phyloP scores from a whole-genome alignment of 331 rosid genomes.

The Malus hybrid region DNA sequence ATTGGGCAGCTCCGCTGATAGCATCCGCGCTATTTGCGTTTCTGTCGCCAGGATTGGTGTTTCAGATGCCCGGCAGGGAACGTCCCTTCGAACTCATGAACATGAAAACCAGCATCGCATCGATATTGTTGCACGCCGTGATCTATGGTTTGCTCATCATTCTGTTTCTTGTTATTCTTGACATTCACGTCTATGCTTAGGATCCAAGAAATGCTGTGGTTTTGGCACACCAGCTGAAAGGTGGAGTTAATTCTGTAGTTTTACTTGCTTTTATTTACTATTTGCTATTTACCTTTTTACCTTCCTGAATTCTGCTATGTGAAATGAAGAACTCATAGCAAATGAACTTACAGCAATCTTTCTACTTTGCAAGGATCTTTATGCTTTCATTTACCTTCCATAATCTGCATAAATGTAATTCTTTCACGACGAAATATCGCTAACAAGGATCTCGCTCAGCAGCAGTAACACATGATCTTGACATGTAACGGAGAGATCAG shows the following conservation, averaged over 20 bases:
- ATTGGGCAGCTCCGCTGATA: constrained; percentile 83
- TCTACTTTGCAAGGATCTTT: background rate
- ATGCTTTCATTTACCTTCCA: background rate
- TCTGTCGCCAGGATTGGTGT: constrained; percentile 69
- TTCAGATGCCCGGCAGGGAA: constrained; percentile 81
- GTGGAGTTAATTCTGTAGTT: background rate
- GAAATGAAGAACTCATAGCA: background rate
- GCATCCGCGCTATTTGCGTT: constrained; percentile 75
- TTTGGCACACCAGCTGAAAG: background rate
- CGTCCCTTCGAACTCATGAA: constrained; percentile 60
- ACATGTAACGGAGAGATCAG: background rate
- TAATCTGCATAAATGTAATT: background rate
- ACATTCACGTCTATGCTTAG: constrained; percentile 56
- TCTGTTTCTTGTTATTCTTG: constrained; percentile 64
- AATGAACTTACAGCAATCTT: background rate
- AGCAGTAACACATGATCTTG: background rate
- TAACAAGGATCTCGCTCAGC: background rate
- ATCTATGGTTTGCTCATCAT: constrained; percentile 65
- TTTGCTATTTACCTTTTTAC: background rate
- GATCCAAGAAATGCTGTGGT: background rate
- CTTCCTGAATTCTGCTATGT: background rate
- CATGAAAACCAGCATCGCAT: constrained; percentile 78
- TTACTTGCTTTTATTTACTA: background rate
- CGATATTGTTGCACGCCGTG: constrained; percentile 80
- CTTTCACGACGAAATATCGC: background rate